Conservation (phyloP, 495 filamentous ascomycete species). For the Penicillium waksmanii region DNA sequence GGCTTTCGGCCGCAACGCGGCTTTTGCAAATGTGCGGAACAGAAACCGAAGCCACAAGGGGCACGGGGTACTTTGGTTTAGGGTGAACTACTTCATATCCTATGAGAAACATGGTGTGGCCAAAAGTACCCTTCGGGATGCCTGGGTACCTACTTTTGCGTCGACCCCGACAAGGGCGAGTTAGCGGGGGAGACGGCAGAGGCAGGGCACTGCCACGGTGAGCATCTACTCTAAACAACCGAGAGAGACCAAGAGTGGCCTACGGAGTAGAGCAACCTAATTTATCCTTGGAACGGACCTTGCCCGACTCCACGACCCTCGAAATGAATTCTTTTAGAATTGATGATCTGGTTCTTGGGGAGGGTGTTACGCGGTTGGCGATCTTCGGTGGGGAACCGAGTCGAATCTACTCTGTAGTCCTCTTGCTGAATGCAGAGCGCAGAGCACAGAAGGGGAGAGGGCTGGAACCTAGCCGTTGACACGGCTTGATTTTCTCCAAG, state of each 20-base stretch:
- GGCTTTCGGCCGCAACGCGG: background rate
- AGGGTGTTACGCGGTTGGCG: background rate
- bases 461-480: background rate
- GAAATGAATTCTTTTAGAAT: conserved; percentile 11
- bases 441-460: too few species aligned
- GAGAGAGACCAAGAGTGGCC: background rate
- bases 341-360: conserved; percentile 2
- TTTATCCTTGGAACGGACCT: background rate
- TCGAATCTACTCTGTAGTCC: too few species aligned
- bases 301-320: conserved; percentile 4
- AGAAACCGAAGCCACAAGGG: background rate
- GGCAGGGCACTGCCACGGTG: background rate
- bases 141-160: background rate
- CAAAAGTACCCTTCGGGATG: background rate
- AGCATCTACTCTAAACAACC: background rate
- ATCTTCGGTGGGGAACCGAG: background rate
- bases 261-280: background rate
- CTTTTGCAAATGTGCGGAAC: background rate
- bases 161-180: background rate
- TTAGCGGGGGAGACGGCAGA: background rate
- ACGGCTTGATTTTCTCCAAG: background rate
- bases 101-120: background rate
- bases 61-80: background rate
- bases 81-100: background rate
- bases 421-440: too few species aligned